Base-by-base conservation (phyloP, 805 yeast species). In the Scheffersomyces stipitis region DNA sequence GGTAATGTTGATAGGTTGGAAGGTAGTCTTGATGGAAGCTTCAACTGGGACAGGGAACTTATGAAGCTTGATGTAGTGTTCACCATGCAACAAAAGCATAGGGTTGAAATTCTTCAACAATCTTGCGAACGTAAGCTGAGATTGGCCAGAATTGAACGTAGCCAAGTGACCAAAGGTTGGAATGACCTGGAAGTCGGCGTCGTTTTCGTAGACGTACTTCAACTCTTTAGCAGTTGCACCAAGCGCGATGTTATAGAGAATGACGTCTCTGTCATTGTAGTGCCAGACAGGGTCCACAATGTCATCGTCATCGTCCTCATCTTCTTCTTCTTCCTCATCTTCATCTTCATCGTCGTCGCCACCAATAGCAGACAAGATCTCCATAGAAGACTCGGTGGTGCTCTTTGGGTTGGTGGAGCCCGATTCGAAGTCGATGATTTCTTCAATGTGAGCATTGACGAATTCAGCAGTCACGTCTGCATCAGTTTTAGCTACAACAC, bases 91-190 rank as follows among this genome's bases (percentile, higher is more conserved):
- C 55, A 91, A 73, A 64, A 83, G 74, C 79, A 88, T 83, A 42
- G 93, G 96, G 64, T 87, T 86, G 73, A 87, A 91, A 66, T 86
- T 81, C 40, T 81, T 84, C 49, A 91, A 80, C 30, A 82, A 60
- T 40, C 73, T 69, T 42, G 75, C 67, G 58, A 83, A 77, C 24
- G 84, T 73, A 37, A 79, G 59, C 40, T 76, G 76, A 38, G 80
- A 69, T 51, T 75, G 67, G 33, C 71, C 75, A 32, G 81, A 76
- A 47, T 76, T 73, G 80, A 90, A 84, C 43, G 82, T 81, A 26
- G 96, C 91, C 51, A 91, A 80, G 34, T 88, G 96, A 40, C 96
- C 96, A 64, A 83, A 89, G 1, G 96, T 76, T 38, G 97, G 96
- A 31, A 91, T 62, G 5, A 83, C 91, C 56, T 86, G 88, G 71